These are phyloP conservation scores for Candida alai DNA, from an alignment of 805 yeast genomes.

Conservation along the genomic window DNA sequence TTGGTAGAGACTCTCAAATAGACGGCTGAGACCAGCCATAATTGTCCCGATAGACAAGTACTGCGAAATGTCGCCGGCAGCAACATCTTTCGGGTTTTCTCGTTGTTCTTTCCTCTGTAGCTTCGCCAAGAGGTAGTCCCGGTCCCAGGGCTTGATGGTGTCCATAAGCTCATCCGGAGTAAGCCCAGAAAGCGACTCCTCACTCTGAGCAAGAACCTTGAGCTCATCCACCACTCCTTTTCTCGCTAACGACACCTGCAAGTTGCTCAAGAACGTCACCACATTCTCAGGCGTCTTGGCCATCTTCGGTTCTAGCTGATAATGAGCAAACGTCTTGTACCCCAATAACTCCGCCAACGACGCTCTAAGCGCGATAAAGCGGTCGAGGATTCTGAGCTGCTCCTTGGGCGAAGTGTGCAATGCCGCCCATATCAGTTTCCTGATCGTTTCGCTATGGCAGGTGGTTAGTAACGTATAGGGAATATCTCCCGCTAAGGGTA, in stretches of 20 bases:
- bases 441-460: conserved; percentile 50
- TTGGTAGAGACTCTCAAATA: conserved; percentile 73
- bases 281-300: conserved; percentile 80
- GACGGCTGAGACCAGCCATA: conserved; percentile 71
- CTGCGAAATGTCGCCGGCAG: conserved; percentile 48
- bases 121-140: conserved; percentile 53
- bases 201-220: conserved; percentile 37
- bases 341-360: conserved; percentile 73
- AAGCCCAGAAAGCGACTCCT: conserved; percentile 11
- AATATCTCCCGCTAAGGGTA: conserved; percentile 51
- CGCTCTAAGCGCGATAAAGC: conserved; percentile 62
- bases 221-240: conserved; percentile 58
- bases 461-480: conserved; percentile 63
- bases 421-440: conserved; percentile 72
- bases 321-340: conserved; percentile 63
- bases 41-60: conserved; percentile 85
- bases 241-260: conserved; percentile 47
- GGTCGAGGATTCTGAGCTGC: conserved; percentile 59
- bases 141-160: conserved; percentile 83
- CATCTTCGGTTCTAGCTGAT: conserved; percentile 87
- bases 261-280: conserved; percentile 55
- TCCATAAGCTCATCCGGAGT: conserved; percentile 28
- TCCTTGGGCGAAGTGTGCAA: conserved; percentile 60
- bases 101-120: conserved; percentile 12
- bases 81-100: conserved; percentile 33